phyloP scores from a whole-genome alignment of 176 grass and related monocot species.

The Triticum urartu region DNA sequence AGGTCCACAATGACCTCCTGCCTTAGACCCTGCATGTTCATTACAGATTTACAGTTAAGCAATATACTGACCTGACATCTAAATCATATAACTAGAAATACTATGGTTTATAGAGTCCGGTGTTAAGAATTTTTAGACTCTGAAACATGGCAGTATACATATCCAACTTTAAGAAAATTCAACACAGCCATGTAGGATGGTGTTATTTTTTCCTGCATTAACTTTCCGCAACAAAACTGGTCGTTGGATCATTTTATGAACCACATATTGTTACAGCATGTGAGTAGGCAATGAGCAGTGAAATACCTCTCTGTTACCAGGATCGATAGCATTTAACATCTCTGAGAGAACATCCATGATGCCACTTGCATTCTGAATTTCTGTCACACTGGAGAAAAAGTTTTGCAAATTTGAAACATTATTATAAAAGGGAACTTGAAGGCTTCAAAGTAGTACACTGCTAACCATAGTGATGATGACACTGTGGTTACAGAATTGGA shows the following conservation, averaged over 20 bases:
- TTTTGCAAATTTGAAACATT: constrained; percentile 12
- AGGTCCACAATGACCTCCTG: constrained; percentile 89
- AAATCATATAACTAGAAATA: constrained; percentile 11
- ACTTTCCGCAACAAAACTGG: neutral
- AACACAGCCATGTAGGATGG: neutral
- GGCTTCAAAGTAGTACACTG: neutral
- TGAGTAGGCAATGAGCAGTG: neutral
- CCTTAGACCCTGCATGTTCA: constrained; percentile 64
- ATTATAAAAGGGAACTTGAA: neutral
- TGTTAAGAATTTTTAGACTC: neutral
- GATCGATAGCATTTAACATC: constrained; percentile 96
- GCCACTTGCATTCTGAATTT: constrained; percentile 93
- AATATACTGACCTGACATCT: constrained; percentile 11
- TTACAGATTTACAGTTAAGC: constrained; percentile 5
- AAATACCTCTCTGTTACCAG: constrained; percentile 84
- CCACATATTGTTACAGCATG: neutral
- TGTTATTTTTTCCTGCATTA: neutral
- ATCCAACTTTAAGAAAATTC: constrained; percentile 9
- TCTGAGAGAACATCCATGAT: constrained; percentile 89
- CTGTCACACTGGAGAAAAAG: constrained; percentile 48
- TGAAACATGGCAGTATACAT: constrained; percentile 6
- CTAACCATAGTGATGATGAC: constrained; percentile 20
- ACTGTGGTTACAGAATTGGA: neutral
- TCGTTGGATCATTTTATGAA: constrained; percentile 25
- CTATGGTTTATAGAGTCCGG: neutral